Base-by-base conservation (phyloP, 176 grass and related monocot genomes). In the Hordeum marinum region DNA sequence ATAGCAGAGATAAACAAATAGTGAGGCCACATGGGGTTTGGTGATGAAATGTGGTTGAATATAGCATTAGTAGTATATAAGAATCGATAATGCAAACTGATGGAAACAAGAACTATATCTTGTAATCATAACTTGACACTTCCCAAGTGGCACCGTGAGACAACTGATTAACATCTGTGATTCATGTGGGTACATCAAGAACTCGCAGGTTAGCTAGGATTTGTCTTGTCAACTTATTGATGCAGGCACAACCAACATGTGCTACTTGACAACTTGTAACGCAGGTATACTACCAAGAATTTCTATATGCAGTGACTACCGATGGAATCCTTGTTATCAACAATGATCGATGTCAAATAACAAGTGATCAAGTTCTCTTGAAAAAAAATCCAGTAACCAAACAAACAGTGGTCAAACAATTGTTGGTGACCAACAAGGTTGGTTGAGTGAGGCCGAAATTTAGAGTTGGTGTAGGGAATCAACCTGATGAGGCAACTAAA, bases 1-100 rank as follows among this genome's bases (percentile, higher is more conserved):
- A 52, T 40, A 58, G 11, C 54, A 9, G 14, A 64, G 18, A 81
- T 80, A 85, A 81, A 81, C 82, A 81, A 85, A 1, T 62, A 66
- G n/a, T 2, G 20, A 6, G 43, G 69, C 21, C 78, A 85, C 63
- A 85, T 77, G 52, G 32, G 72, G 43, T 82, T 86, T 86, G 88
- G 83, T 78, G 57, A 65, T 11, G 18, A 57, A 57, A 57, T 57
- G 52, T 36, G 54, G 52, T 31, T 62, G 83, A 71, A 55, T 25
- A 18, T 52, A 52, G 48, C 48, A 2, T 52, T 18, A 21, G 52
- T 1, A 21, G 1, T 57, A 21, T 21, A 57, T 21, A 52, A 57
- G 18, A 8, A 24, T 25, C 6, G 32, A 83, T 48, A 35, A 46
- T 34, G 7, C 20, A 24, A 45, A 35, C 40, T 32, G 41, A 63